Evolutionary conservation across 768 basidiomycete species (phyloP).

Genomic region (Boletus vermiculosoides): DNA sequence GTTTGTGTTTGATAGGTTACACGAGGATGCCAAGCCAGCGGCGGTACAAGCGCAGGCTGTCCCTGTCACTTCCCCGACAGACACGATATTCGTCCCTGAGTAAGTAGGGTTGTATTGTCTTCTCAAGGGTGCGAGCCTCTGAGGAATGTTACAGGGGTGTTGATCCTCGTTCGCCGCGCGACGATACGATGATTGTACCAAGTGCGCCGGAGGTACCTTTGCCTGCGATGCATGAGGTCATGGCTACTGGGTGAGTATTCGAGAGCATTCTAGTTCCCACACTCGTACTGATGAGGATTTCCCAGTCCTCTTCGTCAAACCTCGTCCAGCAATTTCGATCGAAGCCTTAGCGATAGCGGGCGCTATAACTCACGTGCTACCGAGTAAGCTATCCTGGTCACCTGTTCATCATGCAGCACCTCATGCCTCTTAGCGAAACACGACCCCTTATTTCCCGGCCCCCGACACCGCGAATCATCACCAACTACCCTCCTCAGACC

Average conservation of each 20-base stretch:
- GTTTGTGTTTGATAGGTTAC: constrained; percentile 9
- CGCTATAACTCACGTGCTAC: constrained; percentile 10
- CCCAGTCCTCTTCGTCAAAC: constrained; percentile 18
- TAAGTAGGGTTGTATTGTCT: constrained; percentile 6
- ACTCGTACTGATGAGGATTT: not conserved
- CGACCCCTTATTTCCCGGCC: constrained; percentile 48
- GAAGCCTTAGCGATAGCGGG: constrained; percentile 14
- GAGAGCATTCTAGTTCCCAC: too few species aligned
- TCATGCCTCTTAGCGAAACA: constrained; percentile 43
- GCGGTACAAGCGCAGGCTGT: constrained; percentile 9
- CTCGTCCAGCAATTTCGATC: constrained; percentile 19
- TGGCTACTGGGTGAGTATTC: constrained; percentile 21
- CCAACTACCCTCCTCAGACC: constrained; percentile 19
- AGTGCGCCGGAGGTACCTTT: constrained; percentile 30
- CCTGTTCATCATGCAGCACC: not conserved
- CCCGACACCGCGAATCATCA: constrained; percentile 29
- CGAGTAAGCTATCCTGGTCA: constrained; percentile 25
- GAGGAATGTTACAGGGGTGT: constrained; percentile 9
- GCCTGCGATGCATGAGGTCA: constrained; percentile 36
- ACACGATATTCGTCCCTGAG: constrained; percentile 33
- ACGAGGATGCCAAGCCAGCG: constrained; percentile 26
- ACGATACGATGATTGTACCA: constrained; percentile 27
- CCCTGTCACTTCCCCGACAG: constrained; percentile 24
- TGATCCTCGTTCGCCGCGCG: constrained; percentile 34
- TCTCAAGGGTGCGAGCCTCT: not conserved